Evolutionary conservation across 352 stramenopile species (phyloP).

Genomic region (Phytophthora hybrid): DNA sequence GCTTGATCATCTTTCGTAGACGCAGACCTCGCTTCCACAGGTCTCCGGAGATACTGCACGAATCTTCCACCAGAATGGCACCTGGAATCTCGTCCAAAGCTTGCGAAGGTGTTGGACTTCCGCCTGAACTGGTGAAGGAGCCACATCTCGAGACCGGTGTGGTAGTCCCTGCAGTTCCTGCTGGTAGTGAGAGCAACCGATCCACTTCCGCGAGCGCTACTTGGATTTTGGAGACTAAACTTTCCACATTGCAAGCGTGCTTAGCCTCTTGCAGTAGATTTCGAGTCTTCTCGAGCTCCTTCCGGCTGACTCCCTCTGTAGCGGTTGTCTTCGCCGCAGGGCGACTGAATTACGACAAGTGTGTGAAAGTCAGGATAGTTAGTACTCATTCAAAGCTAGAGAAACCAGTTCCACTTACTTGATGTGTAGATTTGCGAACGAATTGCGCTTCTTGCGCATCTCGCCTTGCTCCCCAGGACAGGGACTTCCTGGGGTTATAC

Average conservation of each 20-base stretch:
- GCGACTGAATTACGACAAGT: slow-evolving; percentile 37
- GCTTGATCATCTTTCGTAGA: slow-evolving; percentile 89
- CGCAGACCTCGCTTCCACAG: slow-evolving; percentile 83
- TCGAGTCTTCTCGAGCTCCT: slow-evolving; percentile 65
- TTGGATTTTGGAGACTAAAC: slow-evolving; percentile 58
- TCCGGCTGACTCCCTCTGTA: slow-evolving; percentile 42
- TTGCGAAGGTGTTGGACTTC: slow-evolving; percentile 34
- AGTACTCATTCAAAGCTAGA: neutral
- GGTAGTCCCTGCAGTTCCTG: slow-evolving; percentile 3
- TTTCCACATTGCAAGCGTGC: slow-evolving; percentile 45
- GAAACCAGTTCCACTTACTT: slow-evolving; percentile 40
- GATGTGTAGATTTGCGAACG: slow-evolving; percentile 60
- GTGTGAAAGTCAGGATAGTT: slow-evolving; percentile 1
- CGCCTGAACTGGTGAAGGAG: slow-evolving; percentile 29
- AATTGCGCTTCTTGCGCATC: slow-evolving; percentile 52
- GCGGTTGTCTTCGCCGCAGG: slow-evolving; percentile 37
- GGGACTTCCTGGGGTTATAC: slow-evolving; percentile 14
- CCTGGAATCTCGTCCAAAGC: slow-evolving; percentile 37
- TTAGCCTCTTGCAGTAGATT: slow-evolving; percentile 65
- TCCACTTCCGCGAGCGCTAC: slow-evolving; percentile 55
- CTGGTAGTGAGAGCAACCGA: slow-evolving; percentile 31
- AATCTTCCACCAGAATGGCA: slow-evolving; percentile 44
- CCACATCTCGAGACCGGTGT: slow-evolving; percentile 15
- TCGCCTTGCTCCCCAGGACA: slow-evolving; percentile 3
- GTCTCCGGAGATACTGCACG: slow-evolving; percentile 56